Evolutionary conservation across 768 basidiomycete genomes (phyloP).

Genomic region (Lactarius quietus): DNA sequence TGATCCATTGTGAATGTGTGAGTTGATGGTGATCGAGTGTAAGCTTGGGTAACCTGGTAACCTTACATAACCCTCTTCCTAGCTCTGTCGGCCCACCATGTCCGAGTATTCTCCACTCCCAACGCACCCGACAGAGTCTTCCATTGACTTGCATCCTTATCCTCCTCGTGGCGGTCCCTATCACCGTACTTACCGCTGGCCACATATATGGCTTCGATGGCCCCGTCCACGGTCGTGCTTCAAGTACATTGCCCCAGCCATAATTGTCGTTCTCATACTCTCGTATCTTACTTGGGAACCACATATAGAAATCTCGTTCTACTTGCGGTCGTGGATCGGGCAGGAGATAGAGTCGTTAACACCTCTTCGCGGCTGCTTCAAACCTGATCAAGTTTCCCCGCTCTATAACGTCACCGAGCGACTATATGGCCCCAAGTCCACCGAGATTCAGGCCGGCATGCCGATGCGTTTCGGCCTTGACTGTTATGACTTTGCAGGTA

Average conservation of each 20-base stretch:
- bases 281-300: constrained; percentile 53
- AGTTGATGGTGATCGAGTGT: not conserved
- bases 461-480: constrained; percentile 76
- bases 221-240: constrained; percentile 14
- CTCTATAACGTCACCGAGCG: constrained; percentile 64
- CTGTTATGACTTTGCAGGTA: constrained; percentile 91
- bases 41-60: not conserved
- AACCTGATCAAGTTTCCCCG: constrained; percentile 53
- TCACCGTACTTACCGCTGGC: not conserved
- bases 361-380: constrained; percentile 74
- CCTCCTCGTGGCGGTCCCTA: not conserved
- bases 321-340: constrained; percentile 70
- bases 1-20: constrained; percentile 31
- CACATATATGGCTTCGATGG: not conserved
- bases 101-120: constrained; percentile 6
- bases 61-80: not conserved
- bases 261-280: constrained; percentile 22
- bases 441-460: constrained; percentile 78
- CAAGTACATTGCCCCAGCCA: constrained; percentile 24
- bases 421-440: constrained; percentile 59
- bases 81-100: not conserved
- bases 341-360: constrained; percentile 62
- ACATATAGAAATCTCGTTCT: constrained; percentile 82
- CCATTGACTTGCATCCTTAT: constrained; percentile 3
- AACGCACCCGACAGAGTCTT: not conserved